A percentile compares a stretch with the other conserved stretches of the same genome.
phyloP scores from a whole-genome alignment of 352 stramenopile species.

The Pythium dissimile region DNA sequence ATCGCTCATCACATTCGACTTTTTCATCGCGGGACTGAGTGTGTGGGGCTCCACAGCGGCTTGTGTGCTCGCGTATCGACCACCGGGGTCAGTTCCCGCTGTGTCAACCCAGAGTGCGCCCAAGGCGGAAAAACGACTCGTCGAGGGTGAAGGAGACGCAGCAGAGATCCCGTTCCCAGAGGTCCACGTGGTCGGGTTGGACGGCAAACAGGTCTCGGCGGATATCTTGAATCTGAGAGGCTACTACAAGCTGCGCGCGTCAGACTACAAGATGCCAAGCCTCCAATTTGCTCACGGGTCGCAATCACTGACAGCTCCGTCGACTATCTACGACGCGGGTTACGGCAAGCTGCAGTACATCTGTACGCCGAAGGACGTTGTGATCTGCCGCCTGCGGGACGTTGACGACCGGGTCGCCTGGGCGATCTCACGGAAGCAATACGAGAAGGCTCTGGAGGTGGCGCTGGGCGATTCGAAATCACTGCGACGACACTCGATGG shows the following conservation, averaged over 20 bases:
- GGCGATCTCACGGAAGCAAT: constrained; percentile 62
- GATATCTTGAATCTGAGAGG: constrained; percentile 74
- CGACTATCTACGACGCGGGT: constrained; percentile 67
- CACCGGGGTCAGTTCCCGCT: constrained; percentile 38
- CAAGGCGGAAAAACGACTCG: constrained; percentile 35
- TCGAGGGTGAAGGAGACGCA: constrained; percentile 69
- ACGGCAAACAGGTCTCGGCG: constrained; percentile 85
- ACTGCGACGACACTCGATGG: constrained; percentile 48
- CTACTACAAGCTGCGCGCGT: constrained; percentile 68
- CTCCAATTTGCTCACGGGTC: constrained; percentile 50
- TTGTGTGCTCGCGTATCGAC: constrained; percentile 69
- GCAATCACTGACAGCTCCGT: background rate
- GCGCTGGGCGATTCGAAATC: constrained; percentile 55
- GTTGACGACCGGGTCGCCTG: constrained; percentile 76
- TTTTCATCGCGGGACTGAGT: constrained; percentile 77
- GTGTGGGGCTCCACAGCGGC: constrained; percentile 55
- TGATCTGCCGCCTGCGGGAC: constrained; percentile 78
- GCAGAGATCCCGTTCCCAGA: constrained; percentile 78
- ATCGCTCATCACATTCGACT: constrained; percentile 76
- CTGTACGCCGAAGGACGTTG: constrained; percentile 81
- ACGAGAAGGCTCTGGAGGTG: constrained; percentile 52
- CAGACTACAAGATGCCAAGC: constrained; percentile 80
- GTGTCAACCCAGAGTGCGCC: constrained; percentile 9
- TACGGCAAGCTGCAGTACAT: constrained; percentile 69
- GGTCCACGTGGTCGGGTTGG: constrained; percentile 83